Percentiles rank a stretch among this genome's conserved stretches.
Conservation (phyloP, 2,329 filamentous ascomycete genomes). For the Ceratocystis destructans region DNA sequence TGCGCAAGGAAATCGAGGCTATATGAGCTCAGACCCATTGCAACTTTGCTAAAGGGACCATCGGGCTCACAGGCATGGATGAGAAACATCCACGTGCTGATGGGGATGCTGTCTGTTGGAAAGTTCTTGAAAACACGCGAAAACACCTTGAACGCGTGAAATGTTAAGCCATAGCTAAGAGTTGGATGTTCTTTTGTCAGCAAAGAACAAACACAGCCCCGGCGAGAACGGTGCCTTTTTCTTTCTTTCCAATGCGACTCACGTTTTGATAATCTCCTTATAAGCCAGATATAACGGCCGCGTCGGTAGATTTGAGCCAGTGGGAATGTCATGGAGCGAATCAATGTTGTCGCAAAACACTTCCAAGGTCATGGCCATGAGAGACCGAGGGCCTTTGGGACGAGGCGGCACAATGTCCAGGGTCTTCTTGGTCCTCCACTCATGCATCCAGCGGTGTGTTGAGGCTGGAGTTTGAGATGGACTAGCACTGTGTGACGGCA, state of each 20-base stretch:
- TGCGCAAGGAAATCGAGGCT: conserved; percentile 31
- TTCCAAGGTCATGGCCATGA: conserved; percentile 9
- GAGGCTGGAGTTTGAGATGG: background rate
- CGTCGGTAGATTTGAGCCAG: background rate
- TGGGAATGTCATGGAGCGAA: background rate
- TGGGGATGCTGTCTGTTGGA: background rate
- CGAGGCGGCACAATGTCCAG: background rate
- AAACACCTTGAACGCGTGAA: conserved; percentile 12
- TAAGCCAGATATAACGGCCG: background rate
- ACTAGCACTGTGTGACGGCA: no score
- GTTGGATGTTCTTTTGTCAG: background rate
- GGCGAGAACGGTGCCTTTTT: background rate
- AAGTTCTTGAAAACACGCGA: background rate
- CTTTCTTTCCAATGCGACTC: background rate
- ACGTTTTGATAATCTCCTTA: conserved; percentile 2
- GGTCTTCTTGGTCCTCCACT: background rate
- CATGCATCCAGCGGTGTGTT: conserved; percentile 3
- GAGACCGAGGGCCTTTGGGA: background rate
- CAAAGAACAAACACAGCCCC: background rate
- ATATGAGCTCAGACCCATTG: conserved; percentile 19
- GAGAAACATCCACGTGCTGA: conserved; percentile 8
- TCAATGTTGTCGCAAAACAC: conserved; percentile 6
- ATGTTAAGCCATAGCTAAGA: conserved; percentile 10
- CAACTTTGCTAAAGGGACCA: conserved; percentile 8
- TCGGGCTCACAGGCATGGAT: conserved; percentile 10